Percentiles rank a stretch among this genome's conserved stretches.
Evolutionary conservation across 2,329 filamentous ascomycete species (phyloP).

Genomic region (Colletotrichum zoysiae): DNA sequence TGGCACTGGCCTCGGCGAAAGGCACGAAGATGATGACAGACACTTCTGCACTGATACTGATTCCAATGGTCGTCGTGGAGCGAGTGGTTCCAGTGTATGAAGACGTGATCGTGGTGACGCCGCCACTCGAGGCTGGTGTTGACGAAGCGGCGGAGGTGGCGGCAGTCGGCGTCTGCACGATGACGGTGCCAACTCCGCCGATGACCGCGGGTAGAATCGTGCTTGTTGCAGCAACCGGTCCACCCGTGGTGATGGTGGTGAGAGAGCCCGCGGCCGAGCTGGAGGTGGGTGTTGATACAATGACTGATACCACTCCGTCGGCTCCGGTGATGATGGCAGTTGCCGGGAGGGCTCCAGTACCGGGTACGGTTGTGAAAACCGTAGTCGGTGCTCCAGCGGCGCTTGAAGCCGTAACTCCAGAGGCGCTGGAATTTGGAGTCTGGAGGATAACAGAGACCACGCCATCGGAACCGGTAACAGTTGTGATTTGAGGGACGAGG

Average conservation of each 20-base stretch:
- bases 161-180: slow-evolving; percentile 23
- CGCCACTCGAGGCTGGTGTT: background rate
- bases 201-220: slow-evolving; percentile 22
- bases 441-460: background rate
- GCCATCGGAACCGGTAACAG: background rate
- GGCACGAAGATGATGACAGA: slow-evolving; percentile 10
- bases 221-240: slow-evolving; percentile 12
- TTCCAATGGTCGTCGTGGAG: background rate
- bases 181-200: slow-evolving; percentile 28
- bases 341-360: slow-evolving; percentile 12
- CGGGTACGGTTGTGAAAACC: slow-evolving; percentile 25
- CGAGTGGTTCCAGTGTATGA: slow-evolving; percentile 10
- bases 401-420: too few species aligned
- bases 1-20: background rate
- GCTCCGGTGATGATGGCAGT: slow-evolving; percentile 16
- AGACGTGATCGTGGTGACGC: slow-evolving; percentile 11
- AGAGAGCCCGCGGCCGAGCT: slow-evolving; percentile 1
- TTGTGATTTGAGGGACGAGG: background rate
- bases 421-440: background rate
- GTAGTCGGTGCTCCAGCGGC: background rate
- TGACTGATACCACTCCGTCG: slow-evolving; percentile 27
- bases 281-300: slow-evolving; percentile 24
- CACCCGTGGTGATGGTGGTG: slow-evolving; percentile 29
- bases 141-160: background rate
- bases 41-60: background rate